phyloP scores from a whole-genome alignment of 306 rosid genomes.

The Echinosophora koreensis region DNA sequence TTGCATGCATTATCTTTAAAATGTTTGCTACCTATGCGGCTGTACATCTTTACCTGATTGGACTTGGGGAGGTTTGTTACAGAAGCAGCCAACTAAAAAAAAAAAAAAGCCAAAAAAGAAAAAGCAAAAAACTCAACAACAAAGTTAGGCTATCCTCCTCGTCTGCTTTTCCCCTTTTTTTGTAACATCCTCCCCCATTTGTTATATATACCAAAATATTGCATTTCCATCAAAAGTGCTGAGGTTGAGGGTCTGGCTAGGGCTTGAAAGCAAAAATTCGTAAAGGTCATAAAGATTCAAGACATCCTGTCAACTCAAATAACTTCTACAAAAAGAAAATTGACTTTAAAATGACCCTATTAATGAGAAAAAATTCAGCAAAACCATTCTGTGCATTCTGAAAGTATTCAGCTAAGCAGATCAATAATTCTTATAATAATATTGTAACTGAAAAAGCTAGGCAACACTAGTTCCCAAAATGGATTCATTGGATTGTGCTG shows the following conservation, averaged over 20 bases:
- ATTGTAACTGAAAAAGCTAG: not conserved
- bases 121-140: not conserved
- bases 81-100: not conserved
- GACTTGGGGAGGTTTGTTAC: not conserved
- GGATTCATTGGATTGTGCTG: not conserved
- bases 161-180: no score
- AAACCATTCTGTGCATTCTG: not conserved
- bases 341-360: no score
- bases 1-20: not conserved
- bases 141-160: no score
- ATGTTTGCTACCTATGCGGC: not conserved
- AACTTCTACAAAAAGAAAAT: no score
- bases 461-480: not conserved
- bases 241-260: not conserved
- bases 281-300: no score
- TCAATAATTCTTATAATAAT: not conserved
- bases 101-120: no score
- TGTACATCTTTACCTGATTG: constrained; percentile 7
- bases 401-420: not conserved
- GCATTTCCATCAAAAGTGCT: not conserved
- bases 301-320: no score
- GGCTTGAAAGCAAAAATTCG: no score
- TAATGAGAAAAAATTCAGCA: no score
- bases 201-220: not conserved
- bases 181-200: not conserved